These are phyloP conservation scores for Tylopilus sp. DNA, from an alignment of 768 basidiomycete species.

Conservation along the genomic window DNA sequence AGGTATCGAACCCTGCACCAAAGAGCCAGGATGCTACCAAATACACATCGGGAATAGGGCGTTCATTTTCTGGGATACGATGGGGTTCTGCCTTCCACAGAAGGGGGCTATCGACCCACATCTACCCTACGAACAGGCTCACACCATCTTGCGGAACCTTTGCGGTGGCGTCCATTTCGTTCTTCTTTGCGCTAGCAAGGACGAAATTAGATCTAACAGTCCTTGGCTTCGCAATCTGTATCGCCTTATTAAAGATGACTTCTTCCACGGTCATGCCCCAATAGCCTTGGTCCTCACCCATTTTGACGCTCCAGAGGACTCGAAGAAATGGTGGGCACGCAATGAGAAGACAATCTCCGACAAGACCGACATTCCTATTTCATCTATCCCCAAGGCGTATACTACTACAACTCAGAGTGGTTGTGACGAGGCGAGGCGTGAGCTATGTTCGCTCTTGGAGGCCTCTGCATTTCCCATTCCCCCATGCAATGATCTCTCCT, in stretches of 20 bases:
- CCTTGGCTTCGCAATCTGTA: slow-evolving; percentile 29
- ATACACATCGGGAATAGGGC: neutral
- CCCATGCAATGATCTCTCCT: neutral
- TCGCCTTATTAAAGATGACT: slow-evolving; percentile 30
- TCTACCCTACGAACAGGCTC: slow-evolving; percentile 16
- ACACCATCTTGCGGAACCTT: slow-evolving; percentile 26
- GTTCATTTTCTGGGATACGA: slow-evolving; percentile 26
- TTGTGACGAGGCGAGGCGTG: neutral
- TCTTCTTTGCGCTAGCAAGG: slow-evolving; percentile 32
- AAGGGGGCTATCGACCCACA: neutral
- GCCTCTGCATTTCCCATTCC: neutral
- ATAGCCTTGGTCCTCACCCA: slow-evolving; percentile 34
- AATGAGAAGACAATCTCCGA: slow-evolving; percentile 21
- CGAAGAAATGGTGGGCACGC: slow-evolving; percentile 31
- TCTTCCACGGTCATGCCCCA: slow-evolving; percentile 33
- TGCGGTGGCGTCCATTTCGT: slow-evolving; percentile 33
- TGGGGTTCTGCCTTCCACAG: slow-evolving; percentile 16
- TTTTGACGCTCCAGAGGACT: slow-evolving; percentile 20
- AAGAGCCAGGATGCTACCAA: slow-evolving; percentile 7
- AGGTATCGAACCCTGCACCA: slow-evolving; percentile 30
- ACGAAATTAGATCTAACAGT: slow-evolving; percentile 19
- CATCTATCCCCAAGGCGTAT: neutral
- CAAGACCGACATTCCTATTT: neutral
- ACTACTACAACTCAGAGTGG: neutral
- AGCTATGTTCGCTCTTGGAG: neutral